Evolutionary conservation across 345 rosid genomes (phyloP).

Genomic region (Lenwebbia sp.): DNA sequence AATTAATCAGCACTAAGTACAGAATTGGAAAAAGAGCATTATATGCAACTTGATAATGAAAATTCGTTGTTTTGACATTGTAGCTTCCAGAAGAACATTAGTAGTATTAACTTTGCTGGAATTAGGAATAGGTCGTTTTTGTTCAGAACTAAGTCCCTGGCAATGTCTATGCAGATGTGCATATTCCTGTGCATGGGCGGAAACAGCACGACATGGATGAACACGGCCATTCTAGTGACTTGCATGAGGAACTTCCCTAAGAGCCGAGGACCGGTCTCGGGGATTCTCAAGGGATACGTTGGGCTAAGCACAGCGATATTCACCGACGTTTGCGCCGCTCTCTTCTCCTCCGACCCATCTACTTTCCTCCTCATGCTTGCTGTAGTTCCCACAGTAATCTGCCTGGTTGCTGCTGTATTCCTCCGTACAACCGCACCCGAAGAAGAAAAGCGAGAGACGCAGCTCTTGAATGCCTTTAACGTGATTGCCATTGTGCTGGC

Average conservation of each 20-base stretch:
- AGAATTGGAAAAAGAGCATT: no score
- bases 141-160: background rate
- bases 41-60: no score
- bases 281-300: slow-evolving; percentile 51
- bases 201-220: slow-evolving; percentile 65
- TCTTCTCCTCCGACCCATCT: slow-evolving; percentile 35
- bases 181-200: slow-evolving; percentile 51
- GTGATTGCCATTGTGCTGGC: slow-evolving; percentile 37
- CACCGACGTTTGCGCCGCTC: slow-evolving; percentile 43
- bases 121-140: background rate
- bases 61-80: no score
- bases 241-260: slow-evolving; percentile 50
- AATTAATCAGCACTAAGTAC: no score
- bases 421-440: slow-evolving; percentile 29
- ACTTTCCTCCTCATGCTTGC: slow-evolving; percentile 41
- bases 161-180: slow-evolving; percentile 34
- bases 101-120: no score
- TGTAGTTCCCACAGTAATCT: slow-evolving; percentile 35
- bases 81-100: no score
- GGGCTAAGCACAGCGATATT: slow-evolving; percentile 61
- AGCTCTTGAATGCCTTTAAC: slow-evolving; percentile 28
- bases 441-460: slow-evolving; percentile 29
- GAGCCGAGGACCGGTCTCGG: slow-evolving; percentile 51
- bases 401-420: slow-evolving; percentile 35
- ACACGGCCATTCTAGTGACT: slow-evolving; percentile 58